Conservation (phyloP, 2,329 filamentous ascomycete species). For the Fusarium sp. region DNA sequence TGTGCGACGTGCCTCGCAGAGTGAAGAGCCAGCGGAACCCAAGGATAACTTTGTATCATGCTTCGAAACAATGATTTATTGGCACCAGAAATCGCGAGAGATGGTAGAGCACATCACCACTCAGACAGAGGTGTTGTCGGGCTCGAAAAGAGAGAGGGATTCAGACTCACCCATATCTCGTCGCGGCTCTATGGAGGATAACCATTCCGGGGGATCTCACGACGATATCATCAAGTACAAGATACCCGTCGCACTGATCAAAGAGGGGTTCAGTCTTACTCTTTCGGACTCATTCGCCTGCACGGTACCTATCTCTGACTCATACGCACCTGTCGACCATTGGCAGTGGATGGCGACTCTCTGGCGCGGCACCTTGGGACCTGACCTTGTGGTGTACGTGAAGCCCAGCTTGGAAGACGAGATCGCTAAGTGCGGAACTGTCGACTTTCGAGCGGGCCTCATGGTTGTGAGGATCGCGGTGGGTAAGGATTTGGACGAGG, state of each 20-base stretch:
- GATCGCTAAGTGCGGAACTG: constrained; percentile 56
- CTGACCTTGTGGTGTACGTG: constrained; percentile 83
- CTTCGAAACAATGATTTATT: constrained; percentile 74
- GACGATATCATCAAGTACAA: constrained; percentile 39
- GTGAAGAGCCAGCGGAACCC: constrained; percentile 28
- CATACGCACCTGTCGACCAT: constrained; percentile 86
- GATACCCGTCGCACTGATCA: constrained; percentile 80
- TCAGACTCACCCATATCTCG: constrained; percentile 19
- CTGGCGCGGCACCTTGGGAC: constrained; percentile 87
- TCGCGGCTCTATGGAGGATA: constrained; percentile 27
- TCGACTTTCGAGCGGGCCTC: constrained; percentile 67
- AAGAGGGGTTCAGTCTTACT: constrained; percentile 82
- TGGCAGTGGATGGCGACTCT: constrained; percentile 98
- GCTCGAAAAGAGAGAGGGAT: constrained; percentile 18
- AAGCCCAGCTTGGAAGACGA: constrained; percentile 56
- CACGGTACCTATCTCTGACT: constrained; percentile 79
- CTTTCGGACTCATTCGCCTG: constrained; percentile 81
- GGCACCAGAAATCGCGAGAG: constrained; percentile 81
- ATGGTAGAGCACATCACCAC: constrained; percentile 68
- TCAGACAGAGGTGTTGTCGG: constrained; percentile 19
- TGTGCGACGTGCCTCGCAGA: constrained; percentile 21
- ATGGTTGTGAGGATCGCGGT: constrained; percentile 66
- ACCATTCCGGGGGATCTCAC: constrained; percentile 3
- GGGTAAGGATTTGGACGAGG: constrained; percentile 69
- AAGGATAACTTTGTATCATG: constrained; percentile 69